Conservation (phyloP, 176 grass and related monocot genomes). For the Tillandsia leiboldiana region DNA sequence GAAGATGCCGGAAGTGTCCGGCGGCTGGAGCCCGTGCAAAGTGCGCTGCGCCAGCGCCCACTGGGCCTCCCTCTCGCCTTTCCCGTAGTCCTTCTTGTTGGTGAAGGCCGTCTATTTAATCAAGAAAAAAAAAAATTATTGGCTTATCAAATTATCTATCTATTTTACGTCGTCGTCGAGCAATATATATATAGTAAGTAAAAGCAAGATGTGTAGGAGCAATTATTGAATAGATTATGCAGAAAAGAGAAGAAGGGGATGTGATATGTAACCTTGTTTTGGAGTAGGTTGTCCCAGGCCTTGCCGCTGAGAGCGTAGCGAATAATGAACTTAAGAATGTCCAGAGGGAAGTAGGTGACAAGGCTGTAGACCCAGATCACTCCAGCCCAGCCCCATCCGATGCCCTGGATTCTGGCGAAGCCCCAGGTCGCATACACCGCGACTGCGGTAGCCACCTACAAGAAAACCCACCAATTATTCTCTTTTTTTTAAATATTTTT, state of each 20-base stretch:
- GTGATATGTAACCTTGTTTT: constrained; percentile 42
- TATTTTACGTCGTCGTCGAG: no score
- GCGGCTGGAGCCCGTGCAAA: constrained; percentile 35
- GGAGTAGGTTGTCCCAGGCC: constrained; percentile 68
- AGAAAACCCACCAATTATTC: neutral
- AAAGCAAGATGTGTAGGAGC: no score
- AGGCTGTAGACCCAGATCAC: constrained; percentile 82
- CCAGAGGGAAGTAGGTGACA: constrained; percentile 84
- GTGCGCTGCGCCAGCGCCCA: constrained; percentile 37
- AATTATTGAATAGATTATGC: no score
- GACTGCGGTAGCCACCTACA: constrained; percentile 57
- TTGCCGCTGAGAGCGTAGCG: constrained; percentile 73
- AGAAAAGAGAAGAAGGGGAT: no score
- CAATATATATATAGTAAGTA: no score
- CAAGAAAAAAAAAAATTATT: no score
- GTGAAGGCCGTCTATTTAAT: constrained; percentile 29
- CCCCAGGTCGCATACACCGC: constrained; percentile 80
- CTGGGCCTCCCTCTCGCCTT: constrained; percentile 36
- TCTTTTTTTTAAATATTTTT: no score
- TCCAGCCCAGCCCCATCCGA: constrained; percentile 82
- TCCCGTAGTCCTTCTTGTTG: constrained; percentile 33
- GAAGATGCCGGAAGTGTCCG: constrained; percentile 14
- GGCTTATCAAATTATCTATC: no score
- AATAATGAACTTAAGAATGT: constrained; percentile 91
- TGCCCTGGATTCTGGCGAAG: constrained; percentile 74